These are phyloP conservation scores for Teratosphaeriaceae sp. DNA, from an alignment of 2,329 filamentous ascomycete species.

Conservation along the genomic window DNA sequence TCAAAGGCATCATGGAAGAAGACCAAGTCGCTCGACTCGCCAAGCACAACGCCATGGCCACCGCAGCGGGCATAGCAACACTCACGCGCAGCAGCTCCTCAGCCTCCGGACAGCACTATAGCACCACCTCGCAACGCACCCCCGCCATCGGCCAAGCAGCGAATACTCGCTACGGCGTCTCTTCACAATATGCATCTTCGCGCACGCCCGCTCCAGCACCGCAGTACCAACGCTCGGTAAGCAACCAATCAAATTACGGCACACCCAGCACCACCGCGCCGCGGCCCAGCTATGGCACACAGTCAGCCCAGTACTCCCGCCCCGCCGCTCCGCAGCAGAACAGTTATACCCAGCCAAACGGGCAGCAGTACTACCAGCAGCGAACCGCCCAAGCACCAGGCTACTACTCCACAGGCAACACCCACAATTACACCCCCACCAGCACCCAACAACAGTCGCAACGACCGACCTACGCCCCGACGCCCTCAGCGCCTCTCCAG, in stretches of 20 bases:
- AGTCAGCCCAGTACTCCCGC: conserved; percentile 23
- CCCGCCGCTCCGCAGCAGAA: conserved; percentile 16
- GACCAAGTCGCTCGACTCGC: conserved; percentile 53
- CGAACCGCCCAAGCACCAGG: conserved; percentile 9
- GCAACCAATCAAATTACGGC: conserved; percentile 20
- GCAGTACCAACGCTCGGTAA: conserved; percentile 22
- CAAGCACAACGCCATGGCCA: conserved; percentile 31
- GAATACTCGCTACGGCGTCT: conserved; percentile 29
- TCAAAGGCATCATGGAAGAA: conserved; percentile 75
- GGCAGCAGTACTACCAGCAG: conserved; percentile 20
- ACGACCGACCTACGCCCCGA: conserved; percentile 14
- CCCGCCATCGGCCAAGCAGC: conserved; percentile 29
- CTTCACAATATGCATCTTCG: conserved; percentile 14
- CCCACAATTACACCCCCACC: conserved; percentile 15
- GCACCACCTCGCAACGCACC: conserved; percentile 25
- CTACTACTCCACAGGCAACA: conserved; percentile 7
- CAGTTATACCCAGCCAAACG: conserved; percentile 20
- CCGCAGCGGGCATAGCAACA: conserved; percentile 24
- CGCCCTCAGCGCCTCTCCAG: conserved; percentile 14
- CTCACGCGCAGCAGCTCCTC: conserved; percentile 25
- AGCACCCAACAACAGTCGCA: conserved; percentile 18
- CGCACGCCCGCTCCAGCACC: conserved; percentile 22
- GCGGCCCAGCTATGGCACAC: conserved; percentile 15
- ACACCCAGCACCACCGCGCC: conserved; percentile 19
- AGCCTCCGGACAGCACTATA: conserved; percentile 26